phyloP scores from a whole-genome alignment of 2,329 filamentous ascomycete species.

The Anthostomella pinea region DNA sequence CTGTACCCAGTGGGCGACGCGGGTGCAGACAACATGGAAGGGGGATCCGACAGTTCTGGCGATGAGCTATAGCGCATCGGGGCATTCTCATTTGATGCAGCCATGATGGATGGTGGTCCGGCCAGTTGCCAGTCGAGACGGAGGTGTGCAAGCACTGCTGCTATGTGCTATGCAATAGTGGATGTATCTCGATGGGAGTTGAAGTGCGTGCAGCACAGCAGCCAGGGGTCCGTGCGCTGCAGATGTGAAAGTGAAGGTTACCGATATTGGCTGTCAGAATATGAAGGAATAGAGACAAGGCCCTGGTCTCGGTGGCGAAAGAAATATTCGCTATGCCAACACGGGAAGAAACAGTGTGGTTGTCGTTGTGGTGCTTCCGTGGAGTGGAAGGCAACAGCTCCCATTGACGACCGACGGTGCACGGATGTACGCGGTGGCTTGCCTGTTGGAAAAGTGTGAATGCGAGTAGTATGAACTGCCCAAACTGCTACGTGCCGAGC shows the following conservation, averaged over 20 bases:
- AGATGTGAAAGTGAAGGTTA: background rate
- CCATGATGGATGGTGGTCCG: slow-evolving; percentile 19
- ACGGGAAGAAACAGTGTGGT: background rate
- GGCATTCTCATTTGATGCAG: slow-evolving; percentile 22
- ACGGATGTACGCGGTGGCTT: too few species aligned
- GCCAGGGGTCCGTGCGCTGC: background rate
- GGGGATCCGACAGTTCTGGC: slow-evolving; percentile 33
- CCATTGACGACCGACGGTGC: background rate
- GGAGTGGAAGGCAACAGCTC: background rate
- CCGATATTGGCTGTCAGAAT: too few species aligned
- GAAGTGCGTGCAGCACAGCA: too few species aligned
- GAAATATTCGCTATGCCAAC: background rate
- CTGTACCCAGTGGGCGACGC: slow-evolving; percentile 26
- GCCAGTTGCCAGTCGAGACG: too few species aligned
- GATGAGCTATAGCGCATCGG: slow-evolving; percentile 31
- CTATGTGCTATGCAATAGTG: background rate
- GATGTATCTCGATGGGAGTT: too few species aligned
- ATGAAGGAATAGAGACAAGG: background rate
- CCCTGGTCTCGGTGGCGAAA: background rate
- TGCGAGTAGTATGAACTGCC: too few species aligned
- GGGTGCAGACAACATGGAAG: slow-evolving; percentile 31
- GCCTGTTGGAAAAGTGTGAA: too few species aligned
- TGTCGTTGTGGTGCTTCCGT: background rate
- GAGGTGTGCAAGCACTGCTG: background rate
- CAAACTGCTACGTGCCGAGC: background rate